These are phyloP conservation scores for Eucalyptus cladocalyx DNA, from an alignment of 345 rosid genomes.

Conservation along the genomic window DNA sequence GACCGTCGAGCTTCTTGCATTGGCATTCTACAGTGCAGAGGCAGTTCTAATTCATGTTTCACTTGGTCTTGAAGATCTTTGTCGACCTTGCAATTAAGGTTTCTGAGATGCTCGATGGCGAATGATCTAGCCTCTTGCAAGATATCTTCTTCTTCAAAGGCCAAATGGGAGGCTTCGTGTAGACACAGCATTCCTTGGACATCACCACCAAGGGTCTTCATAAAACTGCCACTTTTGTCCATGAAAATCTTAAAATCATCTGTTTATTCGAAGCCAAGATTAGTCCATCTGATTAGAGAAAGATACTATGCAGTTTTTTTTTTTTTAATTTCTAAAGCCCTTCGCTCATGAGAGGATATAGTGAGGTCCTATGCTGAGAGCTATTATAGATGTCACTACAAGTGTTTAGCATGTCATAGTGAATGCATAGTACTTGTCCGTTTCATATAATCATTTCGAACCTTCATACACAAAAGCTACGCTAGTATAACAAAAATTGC, in stretches of 20 bases:
- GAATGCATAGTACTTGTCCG: background rate
- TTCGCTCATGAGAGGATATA: background rate
- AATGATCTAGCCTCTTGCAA: slow-evolving; percentile 1
- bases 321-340: background rate
- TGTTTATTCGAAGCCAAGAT: background rate
- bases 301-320: background rate
- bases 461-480: background rate
- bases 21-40: slow-evolving; percentile 5
- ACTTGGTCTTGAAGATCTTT: background rate
- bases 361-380: background rate
- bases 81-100: background rate
- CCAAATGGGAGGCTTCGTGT: slow-evolving; percentile 20
- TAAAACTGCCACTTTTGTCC: background rate
- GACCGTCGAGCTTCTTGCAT: slow-evolving; percentile 18
- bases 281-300: background rate
- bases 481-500: background rate
- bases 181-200: slow-evolving; percentile 12
- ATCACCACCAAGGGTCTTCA: background rate
- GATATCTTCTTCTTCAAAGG: slow-evolving; percentile 17
- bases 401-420: background rate
- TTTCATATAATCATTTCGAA: background rate
- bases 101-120: background rate
- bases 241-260: slow-evolving; percentile 12
- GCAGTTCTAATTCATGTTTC: slow-evolving; percentile 15
- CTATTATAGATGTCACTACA: background rate